Base-by-base conservation (phyloP, 768 basidiomycete genomes). In the Amanita pseudoporphyria region DNA sequence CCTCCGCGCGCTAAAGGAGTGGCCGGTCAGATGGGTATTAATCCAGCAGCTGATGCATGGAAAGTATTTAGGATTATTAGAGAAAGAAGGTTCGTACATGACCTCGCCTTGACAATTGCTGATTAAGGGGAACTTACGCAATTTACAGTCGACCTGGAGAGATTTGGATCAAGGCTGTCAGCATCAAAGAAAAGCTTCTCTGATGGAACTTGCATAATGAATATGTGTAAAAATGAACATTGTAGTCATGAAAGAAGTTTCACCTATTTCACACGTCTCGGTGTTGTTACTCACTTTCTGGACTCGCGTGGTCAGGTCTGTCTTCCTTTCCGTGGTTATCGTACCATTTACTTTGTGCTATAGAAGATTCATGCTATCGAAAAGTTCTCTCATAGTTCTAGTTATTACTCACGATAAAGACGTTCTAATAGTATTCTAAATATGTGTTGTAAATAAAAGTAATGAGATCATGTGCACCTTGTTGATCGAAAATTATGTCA, bases 101-200 rank as follows among this genome's bases (percentile, higher is more conserved):
- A 19, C 28, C n/a, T 21, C 14, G 42, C 31, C 26, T 9, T 49
- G 39, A 18, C 35, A 33, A 22, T 47, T 28, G 14, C 5, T 35
- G 9, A 19, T 37, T 30, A 53, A 48, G 37, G 42, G 56, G 3
- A 35, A 19, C 33, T 30, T 52, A 48, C 37, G 42, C 57, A 4
- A 35, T 30, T 49, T 54, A 24, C 55, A 86, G 84, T 58, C 82
- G 82, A 12, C 84, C 84, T 9, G 80, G 81, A 6, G 82, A 85
- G 63, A 81, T 84, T 40, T 85, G 80, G 80, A 76, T 84, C 49
- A 66, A 78, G 45, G 72, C 81, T 13, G 82, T 89, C 38, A 69
- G 74, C n/a, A 66, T 71, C 48, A 84, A 84, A 62, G 84, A 87
- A 60, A 67, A 76, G 40, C 58, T 86, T 47, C 64, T 78, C 56